phyloP scores from a whole-genome alignment of 441 rosid species.

The Isatis lusitanica region DNA sequence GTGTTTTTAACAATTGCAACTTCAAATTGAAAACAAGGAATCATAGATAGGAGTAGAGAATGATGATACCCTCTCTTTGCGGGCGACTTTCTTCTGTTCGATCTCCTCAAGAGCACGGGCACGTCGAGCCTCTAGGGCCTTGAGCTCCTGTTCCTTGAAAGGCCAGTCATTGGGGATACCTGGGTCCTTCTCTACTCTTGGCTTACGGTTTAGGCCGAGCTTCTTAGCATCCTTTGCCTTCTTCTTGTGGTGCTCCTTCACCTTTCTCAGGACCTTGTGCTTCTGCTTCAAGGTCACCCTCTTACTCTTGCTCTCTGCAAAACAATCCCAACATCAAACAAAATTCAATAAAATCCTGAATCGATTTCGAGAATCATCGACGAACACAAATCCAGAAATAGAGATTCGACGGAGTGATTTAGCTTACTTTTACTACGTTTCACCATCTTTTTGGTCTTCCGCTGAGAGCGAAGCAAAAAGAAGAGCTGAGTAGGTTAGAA shows the following conservation, averaged over 20 bases:
- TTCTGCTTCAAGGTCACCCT: constrained; percentile 81
- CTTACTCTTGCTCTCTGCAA: constrained; percentile 92
- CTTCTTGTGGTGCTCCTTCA: constrained; percentile 93
- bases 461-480: constrained; percentile 7
- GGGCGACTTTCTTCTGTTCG: constrained; percentile 87
- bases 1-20: not conserved
- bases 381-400: not conserved
- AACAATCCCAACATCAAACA: constrained; percentile 4
- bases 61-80: constrained; percentile 77
- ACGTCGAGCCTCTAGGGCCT: constrained; percentile 87
- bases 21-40: not conserved
- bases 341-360: not conserved
- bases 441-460: constrained; percentile 53
- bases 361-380: not conserved
- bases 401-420: not conserved
- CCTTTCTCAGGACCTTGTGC: constrained; percentile 83
- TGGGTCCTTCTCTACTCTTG: constrained; percentile 86
- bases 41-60: not conserved
- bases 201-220: constrained; percentile 53
- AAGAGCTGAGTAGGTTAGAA: not conserved
- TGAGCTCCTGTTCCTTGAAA: constrained; percentile 94
- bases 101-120: constrained; percentile 84
- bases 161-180: constrained; percentile 99
- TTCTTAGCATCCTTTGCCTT: constrained; percentile 94
- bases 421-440: constrained; percentile 87